Evolutionary conservation across 2,329 filamentous ascomycete species (phyloP), one percentile per base, ranked within the genome.

Genomic region (Aspergillus sp.): DNA sequence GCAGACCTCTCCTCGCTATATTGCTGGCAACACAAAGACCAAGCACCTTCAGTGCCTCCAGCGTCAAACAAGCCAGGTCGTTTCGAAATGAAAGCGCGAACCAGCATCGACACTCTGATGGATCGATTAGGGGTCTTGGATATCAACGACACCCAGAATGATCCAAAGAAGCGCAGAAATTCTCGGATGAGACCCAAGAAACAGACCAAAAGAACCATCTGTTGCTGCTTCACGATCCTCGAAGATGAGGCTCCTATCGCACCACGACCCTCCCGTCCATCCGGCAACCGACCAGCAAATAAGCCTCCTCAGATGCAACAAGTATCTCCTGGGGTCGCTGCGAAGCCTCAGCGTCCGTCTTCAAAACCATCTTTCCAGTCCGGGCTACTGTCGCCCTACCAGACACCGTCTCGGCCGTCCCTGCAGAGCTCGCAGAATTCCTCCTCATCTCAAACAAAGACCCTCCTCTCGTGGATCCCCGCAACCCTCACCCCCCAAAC

Each of bases 1-100:
- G 60, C 57, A 53, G 67, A 64, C 52, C 66, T 61, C 35, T 63
- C 60, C 40, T 70, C 55, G 57, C 81, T 86, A 46, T 96, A 91
- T 74, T 97, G 93, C 77, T 96, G 89, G 88, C 91, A 96, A 70
- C 94, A 99, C 76, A 92, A 89, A 68, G 90, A 94, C 52, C 94
- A 99, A 71, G 90, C 90, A 2, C 67, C 17, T 7, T 50, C 58
- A 30, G 42, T 49, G 10, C 14, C 45, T 8, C 32, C 22, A 9
- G 14, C 40, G 17, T 20, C 40, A 4, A 55, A 38, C 43, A 51
- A 53, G 10, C 4, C 40, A 17, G 47, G 42, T 9, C 40, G 45
- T n/a, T 69, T 24, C 68, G 75, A 80, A 3, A 79, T 83, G 6
- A 82, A 85, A 3, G 71, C 86, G 82, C 79, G 89, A 47, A 87